phyloP scores from a whole-genome alignment of 2,329 filamentous ascomycete genomes.

The Dactylonectria estremocensis region DNA sequence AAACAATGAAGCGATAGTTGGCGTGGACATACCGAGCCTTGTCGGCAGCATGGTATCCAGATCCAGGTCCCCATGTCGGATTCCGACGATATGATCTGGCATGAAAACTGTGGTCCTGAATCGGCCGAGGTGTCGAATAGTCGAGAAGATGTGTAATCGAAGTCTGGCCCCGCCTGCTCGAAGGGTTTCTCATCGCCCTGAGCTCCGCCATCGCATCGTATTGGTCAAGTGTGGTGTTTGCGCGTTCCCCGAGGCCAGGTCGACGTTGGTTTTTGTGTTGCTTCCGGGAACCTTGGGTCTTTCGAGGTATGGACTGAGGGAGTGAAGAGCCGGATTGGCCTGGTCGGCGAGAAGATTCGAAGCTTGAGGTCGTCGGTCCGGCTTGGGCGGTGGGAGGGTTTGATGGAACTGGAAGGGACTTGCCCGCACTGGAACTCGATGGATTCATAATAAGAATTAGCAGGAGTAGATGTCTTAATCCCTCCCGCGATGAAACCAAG shows the following conservation, averaged over 20 bases:
- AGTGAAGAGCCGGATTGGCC: slow-evolving; percentile 53
- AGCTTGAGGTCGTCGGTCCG: slow-evolving; percentile 61
- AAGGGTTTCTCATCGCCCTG: slow-evolving; percentile 69
- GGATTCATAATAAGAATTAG: slow-evolving; percentile 52
- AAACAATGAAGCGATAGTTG: slow-evolving; percentile 97
- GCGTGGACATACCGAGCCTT: slow-evolving; percentile 94
- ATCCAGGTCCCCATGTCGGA: slow-evolving; percentile 87
- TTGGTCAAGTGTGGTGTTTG: slow-evolving; percentile 68
- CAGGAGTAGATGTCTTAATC: slow-evolving; percentile 1
- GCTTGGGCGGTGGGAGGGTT: slow-evolving; percentile 59
- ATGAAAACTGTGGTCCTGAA: slow-evolving; percentile 69
- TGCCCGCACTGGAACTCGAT: slow-evolving; percentile 59
- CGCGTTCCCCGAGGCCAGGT: slow-evolving; percentile 66
- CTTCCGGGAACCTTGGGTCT: slow-evolving; percentile 81
- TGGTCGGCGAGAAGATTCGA: slow-evolving; percentile 67
- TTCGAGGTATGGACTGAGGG: slow-evolving; percentile 71
- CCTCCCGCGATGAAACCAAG: slow-evolving; percentile 19
- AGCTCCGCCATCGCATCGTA: slow-evolving; percentile 93
- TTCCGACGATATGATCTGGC: slow-evolving; percentile 76
- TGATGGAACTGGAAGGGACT: slow-evolving; percentile 64
- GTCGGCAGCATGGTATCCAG: slow-evolving; percentile 90
- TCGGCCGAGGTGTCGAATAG: slow-evolving; percentile 84
- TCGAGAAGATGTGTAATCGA: slow-evolving; percentile 98
- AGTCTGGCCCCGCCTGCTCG: slow-evolving; percentile 89
- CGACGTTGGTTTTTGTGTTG: slow-evolving; percentile 88